These are phyloP conservation scores for Schizosaccharomyces versatilis DNA, from an alignment of 1,139 yeast species.

Conservation along the genomic window DNA sequence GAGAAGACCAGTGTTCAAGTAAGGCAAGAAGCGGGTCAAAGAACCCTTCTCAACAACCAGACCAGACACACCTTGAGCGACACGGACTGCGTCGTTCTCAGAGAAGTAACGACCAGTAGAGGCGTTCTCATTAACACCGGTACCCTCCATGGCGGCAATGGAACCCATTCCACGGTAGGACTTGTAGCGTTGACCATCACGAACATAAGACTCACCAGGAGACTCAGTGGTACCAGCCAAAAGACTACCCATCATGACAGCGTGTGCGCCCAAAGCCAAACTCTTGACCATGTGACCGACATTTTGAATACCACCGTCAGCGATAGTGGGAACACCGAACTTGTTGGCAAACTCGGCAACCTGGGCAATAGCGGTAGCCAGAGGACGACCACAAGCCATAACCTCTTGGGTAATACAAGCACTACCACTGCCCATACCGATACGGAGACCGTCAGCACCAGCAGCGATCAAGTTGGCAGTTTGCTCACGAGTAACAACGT, in stretches of 20 bases:
- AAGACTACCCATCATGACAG: conserved; percentile 99
- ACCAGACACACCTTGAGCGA: conserved; percentile 98
- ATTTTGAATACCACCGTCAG: conserved; percentile 98
- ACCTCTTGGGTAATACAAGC: conserved; percentile 80
- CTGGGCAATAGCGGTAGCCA: conserved; percentile 86
- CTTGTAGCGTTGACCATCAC: conserved; percentile 95
- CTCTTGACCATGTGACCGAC: conserved; percentile 97
- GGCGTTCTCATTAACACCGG: conserved; percentile 54
- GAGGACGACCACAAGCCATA: conserved; percentile 99
- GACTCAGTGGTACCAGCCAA: conserved; percentile 96
- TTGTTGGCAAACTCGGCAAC: conserved; percentile 71
- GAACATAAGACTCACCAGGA: conserved; percentile 93
- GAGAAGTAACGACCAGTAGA: conserved; percentile 96
- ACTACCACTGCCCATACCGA: conserved; percentile 97
- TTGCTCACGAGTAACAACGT: conserved; percentile 96
- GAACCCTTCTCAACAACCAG: conserved; percentile 94
- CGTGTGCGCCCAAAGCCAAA: conserved; percentile 84
- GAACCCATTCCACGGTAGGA: conserved; percentile 99
- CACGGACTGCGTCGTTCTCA: conserved; percentile 82
- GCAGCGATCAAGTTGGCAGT: conserved; percentile 88
- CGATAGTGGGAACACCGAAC: conserved; percentile 90
- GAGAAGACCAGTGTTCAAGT: conserved; percentile 84
- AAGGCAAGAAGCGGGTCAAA: conserved; percentile 76
- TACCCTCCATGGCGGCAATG: conserved; percentile 93
- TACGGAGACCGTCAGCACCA: conserved; percentile 95